phyloP scores from a whole-genome alignment of 2,329 filamentous ascomycete genomes.

The Allantophomopsis lycopodina region DNA sequence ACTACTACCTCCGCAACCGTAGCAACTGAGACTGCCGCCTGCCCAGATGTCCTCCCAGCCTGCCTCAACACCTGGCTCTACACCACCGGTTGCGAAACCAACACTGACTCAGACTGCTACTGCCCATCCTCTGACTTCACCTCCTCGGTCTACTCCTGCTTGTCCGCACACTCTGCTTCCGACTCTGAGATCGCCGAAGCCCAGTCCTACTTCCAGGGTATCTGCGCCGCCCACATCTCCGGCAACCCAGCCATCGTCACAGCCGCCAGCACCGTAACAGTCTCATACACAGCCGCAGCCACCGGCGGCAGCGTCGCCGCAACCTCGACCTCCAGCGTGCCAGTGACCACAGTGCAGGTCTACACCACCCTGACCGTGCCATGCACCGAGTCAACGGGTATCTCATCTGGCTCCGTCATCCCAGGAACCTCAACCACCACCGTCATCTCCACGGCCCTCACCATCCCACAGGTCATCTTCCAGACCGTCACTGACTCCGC shows the following conservation, averaged over 20 bases:
- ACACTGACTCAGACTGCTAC: constrained; percentile 75
- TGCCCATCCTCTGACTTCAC: constrained; percentile 70
- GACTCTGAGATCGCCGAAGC: constrained; percentile 55
- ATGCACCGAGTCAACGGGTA: constrained; percentile 25
- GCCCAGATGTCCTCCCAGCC: constrained; percentile 61
- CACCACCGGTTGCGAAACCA: constrained; percentile 62
- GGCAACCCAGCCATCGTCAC: constrained; percentile 80
- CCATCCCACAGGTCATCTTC: constrained; percentile 38
- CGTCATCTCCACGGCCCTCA: constrained; percentile 30
- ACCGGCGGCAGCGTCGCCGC: constrained; percentile 17
- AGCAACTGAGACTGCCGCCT: constrained; percentile 24
- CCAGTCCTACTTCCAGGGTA: constrained; percentile 76
- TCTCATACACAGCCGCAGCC: no score
- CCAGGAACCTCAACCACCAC: constrained; percentile 35
- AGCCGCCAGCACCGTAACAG: constrained; percentile 43
- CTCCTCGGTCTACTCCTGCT: constrained; percentile 65
- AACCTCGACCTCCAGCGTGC: constrained; percentile 34
- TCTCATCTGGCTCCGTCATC: constrained; percentile 27
- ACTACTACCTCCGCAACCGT: constrained; percentile 10
- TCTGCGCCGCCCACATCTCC: constrained; percentile 65
- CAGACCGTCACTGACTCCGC: constrained; percentile 7
- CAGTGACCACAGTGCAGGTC: constrained; percentile 26
- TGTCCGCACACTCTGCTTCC: constrained; percentile 60
- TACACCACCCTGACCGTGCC: constrained; percentile 36
- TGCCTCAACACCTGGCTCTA: constrained; percentile 89